These are phyloP conservation scores for Mycena sanguinolenta DNA, from an alignment of 768 basidiomycete species.

Conservation along the genomic window DNA sequence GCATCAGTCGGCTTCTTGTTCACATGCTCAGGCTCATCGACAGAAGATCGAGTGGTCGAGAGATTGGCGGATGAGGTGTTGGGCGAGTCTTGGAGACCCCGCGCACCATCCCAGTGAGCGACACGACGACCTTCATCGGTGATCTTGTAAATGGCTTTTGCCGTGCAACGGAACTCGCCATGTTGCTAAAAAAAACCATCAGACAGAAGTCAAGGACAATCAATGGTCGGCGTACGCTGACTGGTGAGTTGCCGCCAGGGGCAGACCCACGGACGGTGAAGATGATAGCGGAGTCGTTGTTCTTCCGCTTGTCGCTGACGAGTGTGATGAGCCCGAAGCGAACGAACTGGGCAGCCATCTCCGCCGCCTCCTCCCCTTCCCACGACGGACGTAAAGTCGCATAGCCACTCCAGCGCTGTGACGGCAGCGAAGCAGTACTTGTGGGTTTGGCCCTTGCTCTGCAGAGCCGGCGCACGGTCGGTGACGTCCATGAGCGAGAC, in stretches of 20 bases:
- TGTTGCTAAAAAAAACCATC: constrained; percentile 70
- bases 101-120: constrained; percentile 83
- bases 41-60: constrained; percentile 69
- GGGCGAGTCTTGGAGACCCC: constrained; percentile 67
- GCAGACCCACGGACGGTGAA: constrained; percentile 90
- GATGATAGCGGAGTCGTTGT: constrained; percentile 92
- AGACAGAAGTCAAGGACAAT: constrained; percentile 24
- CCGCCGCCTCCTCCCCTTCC: constrained; percentile 96
- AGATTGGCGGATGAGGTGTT: constrained; percentile 76
- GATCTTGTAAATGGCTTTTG: constrained; percentile 94
- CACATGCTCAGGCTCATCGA: constrained; percentile 57
- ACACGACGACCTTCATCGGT: constrained; percentile 91
- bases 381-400: constrained; percentile 96
- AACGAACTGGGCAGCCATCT: constrained; percentile 98
- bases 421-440: constrained; percentile 89
- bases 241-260: constrained; percentile 79
- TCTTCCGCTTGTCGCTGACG: constrained; percentile 92
- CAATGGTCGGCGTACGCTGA: constrained; percentile 65
- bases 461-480: constrained; percentile 72
- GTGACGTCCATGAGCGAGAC: constrained; percentile 78
- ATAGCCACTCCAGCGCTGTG: constrained; percentile 94
- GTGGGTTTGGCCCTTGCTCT: constrained; percentile 65
- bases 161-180: constrained; percentile 96
- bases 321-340: constrained; percentile 91
- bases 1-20: constrained; percentile 59